Percentiles rank a stretch among this genome's conserved stretches.
Evolutionary conservation across 176 grass and related monocot species (phyloP).

Genomic region (Pharus latifolius): DNA sequence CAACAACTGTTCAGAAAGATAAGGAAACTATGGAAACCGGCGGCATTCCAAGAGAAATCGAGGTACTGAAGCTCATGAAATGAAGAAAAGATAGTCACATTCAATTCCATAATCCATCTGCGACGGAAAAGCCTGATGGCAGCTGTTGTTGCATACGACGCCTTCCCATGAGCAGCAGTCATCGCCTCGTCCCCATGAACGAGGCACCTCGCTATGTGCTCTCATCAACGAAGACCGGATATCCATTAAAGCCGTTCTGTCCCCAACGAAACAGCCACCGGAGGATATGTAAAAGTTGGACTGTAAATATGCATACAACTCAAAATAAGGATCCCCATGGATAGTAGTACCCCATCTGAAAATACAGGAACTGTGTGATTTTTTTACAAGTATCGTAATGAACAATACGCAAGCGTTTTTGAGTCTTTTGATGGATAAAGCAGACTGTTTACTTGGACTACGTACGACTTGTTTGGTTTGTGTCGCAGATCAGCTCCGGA

Average conservation of each 20-base stretch:
- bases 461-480: too few species aligned
- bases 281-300: background rate
- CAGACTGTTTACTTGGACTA: too few species aligned
- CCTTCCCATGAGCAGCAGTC: background rate
- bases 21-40: too few species aligned
- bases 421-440: too few species aligned
- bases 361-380: too few species aligned
- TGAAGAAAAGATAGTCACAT: background rate
- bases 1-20: too few species aligned
- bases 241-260: background rate
- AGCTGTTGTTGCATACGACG: background rate
- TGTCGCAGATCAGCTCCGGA: too few species aligned
- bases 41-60: background rate
- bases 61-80: background rate
- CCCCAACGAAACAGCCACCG: background rate
- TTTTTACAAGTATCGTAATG: too few species aligned
- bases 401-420: too few species aligned
- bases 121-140: background rate
- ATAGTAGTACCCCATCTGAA: background rate
- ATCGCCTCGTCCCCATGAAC: background rate
- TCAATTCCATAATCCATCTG: background rate
- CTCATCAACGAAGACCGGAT: background rate
- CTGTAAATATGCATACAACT: background rate
- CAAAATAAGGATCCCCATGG: background rate
- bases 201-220: background rate